Evolutionary conservation across 140 eudicot genomes (phyloP).

Genomic region (Senecio squalidus): DNA sequence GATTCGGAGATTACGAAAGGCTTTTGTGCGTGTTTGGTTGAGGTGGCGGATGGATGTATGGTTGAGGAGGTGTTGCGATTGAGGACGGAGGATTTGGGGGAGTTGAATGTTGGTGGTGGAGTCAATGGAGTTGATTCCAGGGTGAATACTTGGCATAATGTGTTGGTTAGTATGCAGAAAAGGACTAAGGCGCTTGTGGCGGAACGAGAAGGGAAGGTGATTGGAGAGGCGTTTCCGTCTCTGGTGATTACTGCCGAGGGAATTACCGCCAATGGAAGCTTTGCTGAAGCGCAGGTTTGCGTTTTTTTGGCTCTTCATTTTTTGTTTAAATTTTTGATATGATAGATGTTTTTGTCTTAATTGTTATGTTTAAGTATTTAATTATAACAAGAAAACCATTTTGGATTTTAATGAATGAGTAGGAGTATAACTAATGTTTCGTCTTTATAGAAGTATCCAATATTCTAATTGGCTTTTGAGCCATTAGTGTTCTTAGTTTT

Average conservation of each 20-base stretch:
- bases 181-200: constrained; percentile 79
- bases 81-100: constrained; percentile 66
- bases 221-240: constrained; percentile 75
- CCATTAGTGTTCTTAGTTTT: not conserved
- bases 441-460: too few species aligned
- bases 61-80: constrained; percentile 78
- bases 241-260: constrained; percentile 65
- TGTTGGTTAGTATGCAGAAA: constrained; percentile 90
- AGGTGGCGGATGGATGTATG: constrained; percentile 64
- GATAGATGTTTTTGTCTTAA: not conserved
- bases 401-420: too few species aligned
- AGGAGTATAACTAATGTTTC: too few species aligned
- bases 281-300: constrained; percentile 90
- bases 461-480: too few species aligned
- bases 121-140: constrained; percentile 40
- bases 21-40: constrained; percentile 64
- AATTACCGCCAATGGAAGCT: constrained; percentile 73
- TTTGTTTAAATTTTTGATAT: not conserved
- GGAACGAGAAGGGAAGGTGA: constrained; percentile 49
- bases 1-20: constrained; percentile 87
- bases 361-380: not conserved
- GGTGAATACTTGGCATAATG: constrained; percentile 91
- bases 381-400: too few species aligned
- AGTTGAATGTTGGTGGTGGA: constrained; percentile 52
- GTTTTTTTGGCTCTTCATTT: not conserved